A percentile compares a stretch with the other conserved stretches of the same genome.
Conservation (phyloP, 768 basidiomycete species). For the Grammothele lineata region DNA sequence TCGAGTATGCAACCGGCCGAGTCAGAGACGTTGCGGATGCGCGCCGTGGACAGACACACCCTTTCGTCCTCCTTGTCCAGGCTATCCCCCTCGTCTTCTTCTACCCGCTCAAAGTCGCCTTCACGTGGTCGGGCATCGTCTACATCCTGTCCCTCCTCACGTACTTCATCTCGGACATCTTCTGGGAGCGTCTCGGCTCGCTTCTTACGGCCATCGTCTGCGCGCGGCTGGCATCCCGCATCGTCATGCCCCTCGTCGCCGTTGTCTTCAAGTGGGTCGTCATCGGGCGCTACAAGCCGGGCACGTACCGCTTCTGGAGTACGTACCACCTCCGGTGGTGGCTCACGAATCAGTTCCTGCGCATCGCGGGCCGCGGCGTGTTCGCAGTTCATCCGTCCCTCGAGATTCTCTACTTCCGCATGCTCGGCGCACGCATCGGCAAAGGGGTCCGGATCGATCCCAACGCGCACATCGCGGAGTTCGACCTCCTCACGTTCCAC, state of each 20-base stretch:
- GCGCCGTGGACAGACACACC: conserved; percentile 23
- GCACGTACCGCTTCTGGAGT: conserved; percentile 25
- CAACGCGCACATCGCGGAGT: conserved; percentile 36
- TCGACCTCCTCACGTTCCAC: conserved; percentile 39
- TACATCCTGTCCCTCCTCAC: conserved; percentile 35
- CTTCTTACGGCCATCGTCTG: conserved; percentile 32
- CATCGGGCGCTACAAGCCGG: conserved; percentile 38
- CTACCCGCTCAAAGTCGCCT: conserved; percentile 42
- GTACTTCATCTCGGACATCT: conserved; percentile 24
- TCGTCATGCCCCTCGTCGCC: conserved; percentile 36
- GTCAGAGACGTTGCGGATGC: background rate
- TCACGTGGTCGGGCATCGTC: conserved; percentile 39
- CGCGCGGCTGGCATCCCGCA: conserved; percentile 31
- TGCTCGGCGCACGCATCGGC: conserved; percentile 43
- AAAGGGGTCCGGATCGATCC: conserved; percentile 38
- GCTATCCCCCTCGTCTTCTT: conserved; percentile 40
- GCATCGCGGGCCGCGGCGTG: conserved; percentile 39
- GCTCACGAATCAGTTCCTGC: conserved; percentile 38
- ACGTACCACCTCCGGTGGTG: conserved; percentile 42
- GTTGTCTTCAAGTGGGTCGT: conserved; percentile 46
- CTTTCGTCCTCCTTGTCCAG: conserved; percentile 37
- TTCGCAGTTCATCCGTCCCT: conserved; percentile 37
- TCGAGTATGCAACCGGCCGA: conserved; percentile 4
- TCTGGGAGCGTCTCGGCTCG: conserved; percentile 32
- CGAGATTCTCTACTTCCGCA: conserved; percentile 38